phyloP scores from a whole-genome alignment of 2,329 filamentous ascomycete species.

The Ophiostoma quercus region DNA sequence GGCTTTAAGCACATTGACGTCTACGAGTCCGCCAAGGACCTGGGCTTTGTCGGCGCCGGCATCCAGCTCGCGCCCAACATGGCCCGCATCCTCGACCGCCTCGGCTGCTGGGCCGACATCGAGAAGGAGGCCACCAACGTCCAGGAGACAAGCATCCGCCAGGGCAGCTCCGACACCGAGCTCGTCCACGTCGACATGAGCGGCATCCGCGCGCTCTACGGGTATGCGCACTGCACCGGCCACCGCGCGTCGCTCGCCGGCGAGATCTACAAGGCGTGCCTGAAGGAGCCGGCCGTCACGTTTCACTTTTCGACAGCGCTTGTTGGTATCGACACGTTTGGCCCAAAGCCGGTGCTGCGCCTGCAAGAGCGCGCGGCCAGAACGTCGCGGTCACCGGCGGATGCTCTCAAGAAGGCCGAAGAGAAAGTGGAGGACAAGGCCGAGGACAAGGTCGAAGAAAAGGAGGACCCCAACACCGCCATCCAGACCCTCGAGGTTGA shows the following conservation, averaged over 20 bases:
- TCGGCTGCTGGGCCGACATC: constrained; percentile 69
- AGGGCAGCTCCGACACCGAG: constrained; percentile 64
- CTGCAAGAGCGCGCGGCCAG: background rate
- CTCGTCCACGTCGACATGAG: constrained; percentile 64
- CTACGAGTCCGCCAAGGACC: constrained; percentile 65
- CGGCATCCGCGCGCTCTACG: constrained; percentile 63
- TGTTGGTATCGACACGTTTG: constrained; percentile 53
- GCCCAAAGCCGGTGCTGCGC: constrained; percentile 55
- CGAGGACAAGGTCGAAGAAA: background rate
- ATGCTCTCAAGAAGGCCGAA: background rate
- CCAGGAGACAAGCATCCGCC: constrained; percentile 65
- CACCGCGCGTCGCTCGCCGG: constrained; percentile 68
- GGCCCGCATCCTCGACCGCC: constrained; percentile 64
- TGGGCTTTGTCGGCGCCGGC: constrained; percentile 78
- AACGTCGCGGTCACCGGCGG: background rate
- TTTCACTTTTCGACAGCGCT: constrained; percentile 63
- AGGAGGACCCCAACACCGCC: constrained; percentile 38
- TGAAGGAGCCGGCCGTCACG: constrained; percentile 53
- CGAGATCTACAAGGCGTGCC: constrained; percentile 65
- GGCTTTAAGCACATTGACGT: constrained; percentile 70
- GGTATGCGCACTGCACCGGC: constrained; percentile 73
- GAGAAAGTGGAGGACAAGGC: background rate
- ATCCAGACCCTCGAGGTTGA: constrained; percentile 48
- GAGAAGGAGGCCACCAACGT: constrained; percentile 66
- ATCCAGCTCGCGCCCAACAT: constrained; percentile 83